Evolutionary conservation across 805 yeast species (phyloP).

Genomic region (Metschnikowia santaceciliae): DNA sequence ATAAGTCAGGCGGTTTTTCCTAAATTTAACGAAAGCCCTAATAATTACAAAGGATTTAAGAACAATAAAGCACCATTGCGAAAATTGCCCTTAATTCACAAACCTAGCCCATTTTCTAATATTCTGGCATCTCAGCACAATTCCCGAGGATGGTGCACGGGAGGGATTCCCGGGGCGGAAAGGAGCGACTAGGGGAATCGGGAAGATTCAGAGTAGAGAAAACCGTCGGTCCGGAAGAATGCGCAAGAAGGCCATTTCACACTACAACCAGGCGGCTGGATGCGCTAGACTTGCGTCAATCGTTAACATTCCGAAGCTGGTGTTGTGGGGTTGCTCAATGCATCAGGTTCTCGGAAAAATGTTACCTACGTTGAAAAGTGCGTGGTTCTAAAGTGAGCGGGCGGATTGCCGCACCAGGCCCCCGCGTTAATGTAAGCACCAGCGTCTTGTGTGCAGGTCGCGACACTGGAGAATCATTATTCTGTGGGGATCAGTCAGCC

Average conservation of each 20-base stretch:
- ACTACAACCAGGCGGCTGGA: neutral
- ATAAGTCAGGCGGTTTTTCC: neutral
- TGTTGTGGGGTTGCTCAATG: neutral
- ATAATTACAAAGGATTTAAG: neutral
- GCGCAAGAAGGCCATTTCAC: neutral
- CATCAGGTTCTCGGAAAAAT: neutral
- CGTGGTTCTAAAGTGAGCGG: neutral
- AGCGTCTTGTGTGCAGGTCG: neutral
- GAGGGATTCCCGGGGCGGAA: neutral
- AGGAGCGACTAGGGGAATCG: neutral
- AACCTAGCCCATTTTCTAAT: neutral
- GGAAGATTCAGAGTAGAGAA: neutral
- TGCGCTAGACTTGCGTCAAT: neutral
- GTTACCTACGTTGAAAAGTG: neutral
- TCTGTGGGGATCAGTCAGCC: conserved; percentile 3
- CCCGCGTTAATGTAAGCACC: neutral
- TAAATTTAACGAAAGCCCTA: too few relatives aligned
- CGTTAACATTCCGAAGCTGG: neutral
- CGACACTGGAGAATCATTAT: neutral
- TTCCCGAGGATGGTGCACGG: neutral
- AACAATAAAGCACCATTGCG: neutral
- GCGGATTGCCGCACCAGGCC: neutral
- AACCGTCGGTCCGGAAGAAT: neutral
- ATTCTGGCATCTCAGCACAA: neutral
- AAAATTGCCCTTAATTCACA: neutral